These are phyloP conservation scores for Ogataea minuta DNA, from an alignment of 805 yeast species.

Conservation along the genomic window DNA sequence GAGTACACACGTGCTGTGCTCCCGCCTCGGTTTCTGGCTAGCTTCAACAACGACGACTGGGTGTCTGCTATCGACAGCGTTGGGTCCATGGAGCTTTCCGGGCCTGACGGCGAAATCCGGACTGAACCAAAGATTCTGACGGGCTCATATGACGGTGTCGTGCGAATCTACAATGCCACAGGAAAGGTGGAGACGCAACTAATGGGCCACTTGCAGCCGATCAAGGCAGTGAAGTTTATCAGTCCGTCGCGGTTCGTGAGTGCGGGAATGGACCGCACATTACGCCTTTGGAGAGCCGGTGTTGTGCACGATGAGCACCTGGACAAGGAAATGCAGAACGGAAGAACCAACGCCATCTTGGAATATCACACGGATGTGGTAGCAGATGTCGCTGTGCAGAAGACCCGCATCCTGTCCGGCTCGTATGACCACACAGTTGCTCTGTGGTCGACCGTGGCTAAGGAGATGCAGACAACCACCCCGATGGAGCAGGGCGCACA, in stretches of 20 bases:
- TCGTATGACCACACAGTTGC: conserved; percentile 79
- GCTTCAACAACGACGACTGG: conserved; percentile 95
- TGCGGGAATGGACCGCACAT: conserved; percentile 84
- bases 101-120: conserved; percentile 25
- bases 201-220: conserved; percentile 85
- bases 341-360: conserved; percentile 77
- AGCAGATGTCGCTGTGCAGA: conserved; percentile 65
- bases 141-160: conserved; percentile 94
- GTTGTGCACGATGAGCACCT: conserved; percentile 42
- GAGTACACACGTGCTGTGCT: conserved; percentile 91
- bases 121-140: conserved; percentile 64
- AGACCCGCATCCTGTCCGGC: conserved; percentile 72
- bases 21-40: conserved; percentile 90
- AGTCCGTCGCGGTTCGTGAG: conserved; percentile 73
- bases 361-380: conserved; percentile 91
- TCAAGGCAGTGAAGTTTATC: conserved; percentile 79
- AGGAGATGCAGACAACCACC: conserved; percentile 71
- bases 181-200: conserved; percentile 80
- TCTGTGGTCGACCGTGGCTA: conserved; percentile 83
- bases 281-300: conserved; percentile 82
- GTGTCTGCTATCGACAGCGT: conserved; percentile 67
- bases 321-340: conserved; percentile 46
- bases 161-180: conserved; percentile 79
- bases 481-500: conserved; percentile 41
- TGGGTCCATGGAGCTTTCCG: conserved; percentile 32